Base-by-base conservation (phyloP, 1,284 basidiomycete species). In the Volvariella surrecta region DNA sequence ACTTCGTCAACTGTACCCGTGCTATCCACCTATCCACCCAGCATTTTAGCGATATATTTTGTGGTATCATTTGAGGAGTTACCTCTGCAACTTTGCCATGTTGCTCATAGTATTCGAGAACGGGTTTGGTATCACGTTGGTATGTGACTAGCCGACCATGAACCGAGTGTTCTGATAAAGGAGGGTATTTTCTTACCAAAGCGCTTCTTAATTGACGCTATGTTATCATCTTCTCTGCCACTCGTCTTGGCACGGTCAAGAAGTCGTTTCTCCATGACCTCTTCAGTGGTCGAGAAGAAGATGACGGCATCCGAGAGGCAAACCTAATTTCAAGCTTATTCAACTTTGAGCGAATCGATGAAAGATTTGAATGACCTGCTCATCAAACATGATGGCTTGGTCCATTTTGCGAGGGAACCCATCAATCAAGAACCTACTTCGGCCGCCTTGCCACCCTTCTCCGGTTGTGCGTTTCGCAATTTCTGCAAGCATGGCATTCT, bases 321-420 rank as follows among this genome's bases (percentile, higher is more conserved):
- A 45, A 96, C 84, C 88, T 90, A 53, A 10, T 8, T 35, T 44
- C 20, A 32, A 39, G 18, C 32, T 30, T 47, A 44, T 46, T 44
- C 16, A 44, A 15, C 16, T 38, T 39, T 13, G 19, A 22, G 41
- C 43, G 3, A 22, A 28, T 19, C 4, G 16, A 39, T 8, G 15
- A 13, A 31, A 11, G 30, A 21, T 31, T 22, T 42, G 15, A 66
- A 78, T 54, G 54, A 94, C 94, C 40, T 81, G 75, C 57, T 89
- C 71, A 58, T 99, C 96, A 58, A 99, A 99, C 63, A 84, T 84
- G 58, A 85, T 53, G 0, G 95, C 95, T 67, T 99, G 96, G 63
- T 99, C 96, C 91, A 99, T 93, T 73, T 97, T 91, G 48, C 96
- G 77, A 37, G 96, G 96, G 70, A 99, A 99, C 2, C 96, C 96